Evolutionary conservation across 176 grass and related monocot species (phyloP), one percentile per base, ranked within the genome.

Genomic region (Poa annua): DNA sequence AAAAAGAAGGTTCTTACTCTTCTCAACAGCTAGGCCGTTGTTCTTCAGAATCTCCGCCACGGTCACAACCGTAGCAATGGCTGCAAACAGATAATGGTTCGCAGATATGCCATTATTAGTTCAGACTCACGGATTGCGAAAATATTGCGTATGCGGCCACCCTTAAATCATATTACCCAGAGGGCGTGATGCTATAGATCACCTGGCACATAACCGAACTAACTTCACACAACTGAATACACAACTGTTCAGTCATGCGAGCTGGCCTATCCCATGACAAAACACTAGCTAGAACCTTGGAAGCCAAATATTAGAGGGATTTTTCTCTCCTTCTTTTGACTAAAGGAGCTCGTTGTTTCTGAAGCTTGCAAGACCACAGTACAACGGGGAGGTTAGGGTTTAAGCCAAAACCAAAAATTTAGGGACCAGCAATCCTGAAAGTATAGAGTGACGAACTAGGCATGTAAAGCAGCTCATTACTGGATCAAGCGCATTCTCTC

Each of bases 31-130:
- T 11, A 97, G 88, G 11, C 94, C 90, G 16, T 92, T 97, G 42
- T 97, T 94, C 47, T 94, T 94, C 53, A 97, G 88, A 88, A 97
- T 97, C 86, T 97, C 92, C 0, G 92, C 94, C 35, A 97, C 83
- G 2, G 94, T 94, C 19, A 97, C 94, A 68, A 97, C 90, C 25
- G 94, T 97, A 10, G 92, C 86, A 87, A 94, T 97, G 44, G 94
- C 92, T 97, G 86, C 15, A 89, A 71, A 84, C 25, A 90, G 15
- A 82, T 66, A 10, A 51, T 71, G 35, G 59, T 76, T 79, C 17
- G 5, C 1, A 0, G 14, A 17, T 49, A 14, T 50, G 4, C 17
- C 54, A 20, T 15, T 14, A 32, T 48, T 47, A 13, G 13, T 25
- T 8, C 26, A 75, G 16, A 4, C 15, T n/a, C n/a, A n/a, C n/a